Evolutionary conservation across 2,329 filamentous ascomycete species (phyloP).

Genomic region (Penicillium sp.): DNA sequence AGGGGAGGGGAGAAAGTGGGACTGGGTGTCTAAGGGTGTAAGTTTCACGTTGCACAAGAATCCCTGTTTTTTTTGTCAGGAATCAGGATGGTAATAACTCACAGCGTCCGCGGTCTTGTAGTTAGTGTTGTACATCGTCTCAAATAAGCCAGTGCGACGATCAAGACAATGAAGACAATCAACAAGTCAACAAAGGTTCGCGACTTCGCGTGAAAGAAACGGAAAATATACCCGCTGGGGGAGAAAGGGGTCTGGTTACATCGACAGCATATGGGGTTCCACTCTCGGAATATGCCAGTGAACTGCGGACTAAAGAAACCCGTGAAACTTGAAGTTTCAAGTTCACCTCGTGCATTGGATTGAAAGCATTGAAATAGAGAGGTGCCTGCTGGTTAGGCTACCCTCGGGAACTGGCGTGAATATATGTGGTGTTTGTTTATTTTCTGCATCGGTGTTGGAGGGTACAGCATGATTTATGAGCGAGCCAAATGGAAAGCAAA

Average conservation of each 20-base stretch:
- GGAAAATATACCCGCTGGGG: conserved; percentile 16
- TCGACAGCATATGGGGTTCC: too few relatives aligned
- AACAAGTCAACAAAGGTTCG: too few relatives aligned
- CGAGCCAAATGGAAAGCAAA: not conserved
- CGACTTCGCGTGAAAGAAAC: not conserved
- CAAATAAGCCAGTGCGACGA: too few relatives aligned
- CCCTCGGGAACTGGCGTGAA: not conserved
- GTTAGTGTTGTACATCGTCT: not conserved
- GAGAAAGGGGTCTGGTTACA: too few relatives aligned
- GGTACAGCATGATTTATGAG: not conserved
- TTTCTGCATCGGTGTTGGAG: not conserved
- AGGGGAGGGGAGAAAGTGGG: not conserved
- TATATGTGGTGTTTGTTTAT: not conserved
- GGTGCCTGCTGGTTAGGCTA: not conserved
- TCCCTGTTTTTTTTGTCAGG: not conserved
- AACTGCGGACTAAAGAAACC: too few relatives aligned
- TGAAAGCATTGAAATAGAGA: not conserved
- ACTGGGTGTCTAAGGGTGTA: not conserved
- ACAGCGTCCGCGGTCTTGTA: not conserved
- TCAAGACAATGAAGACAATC: too few relatives aligned
- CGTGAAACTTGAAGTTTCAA: too few relatives aligned
- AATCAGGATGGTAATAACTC: not conserved
- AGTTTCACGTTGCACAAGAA: not conserved
- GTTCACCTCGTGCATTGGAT: too few relatives aligned
- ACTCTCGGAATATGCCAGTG: too few relatives aligned